A percentile compares a stretch with the other conserved stretches of the same genome.
Conservation (phyloP, 2,329 filamentous ascomycete genomes). For the Furcasterigmium furcatum region DNA sequence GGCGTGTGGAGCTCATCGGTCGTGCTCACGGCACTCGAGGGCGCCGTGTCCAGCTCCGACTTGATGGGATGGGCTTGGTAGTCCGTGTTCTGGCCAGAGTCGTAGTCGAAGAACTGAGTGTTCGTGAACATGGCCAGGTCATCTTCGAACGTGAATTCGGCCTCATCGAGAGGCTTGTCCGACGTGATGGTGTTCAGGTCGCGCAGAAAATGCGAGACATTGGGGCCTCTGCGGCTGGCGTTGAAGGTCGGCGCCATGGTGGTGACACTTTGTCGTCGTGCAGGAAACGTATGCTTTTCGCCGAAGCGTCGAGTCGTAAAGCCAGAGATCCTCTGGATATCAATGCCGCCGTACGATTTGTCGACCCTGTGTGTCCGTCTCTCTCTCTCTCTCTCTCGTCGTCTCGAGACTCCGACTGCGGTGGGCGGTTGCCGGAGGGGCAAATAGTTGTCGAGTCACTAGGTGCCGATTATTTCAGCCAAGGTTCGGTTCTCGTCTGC, state of each 20-base stretch:
- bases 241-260: slow-evolving; percentile 60
- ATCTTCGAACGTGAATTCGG: slow-evolving; percentile 63
- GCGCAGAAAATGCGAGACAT: slow-evolving; percentile 86
- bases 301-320: no score
- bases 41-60: slow-evolving; percentile 29
- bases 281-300: slow-evolving; percentile 5
- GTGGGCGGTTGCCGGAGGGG: no score
- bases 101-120: slow-evolving; percentile 78
- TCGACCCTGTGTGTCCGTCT: no score
- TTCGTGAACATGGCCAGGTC: slow-evolving; percentile 80
- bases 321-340: no score
- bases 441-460: no score
- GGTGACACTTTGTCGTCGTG: background rate
- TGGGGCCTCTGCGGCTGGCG: slow-evolving; percentile 74
- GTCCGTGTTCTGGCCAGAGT: slow-evolving; percentile 59
- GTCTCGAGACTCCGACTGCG: no score
- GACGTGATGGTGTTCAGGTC: slow-evolving; percentile 72
- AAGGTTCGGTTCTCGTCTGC: no score
- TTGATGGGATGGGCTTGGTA: slow-evolving; percentile 49
- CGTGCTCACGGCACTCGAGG: slow-evolving; percentile 16
- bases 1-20: slow-evolving; percentile 20
- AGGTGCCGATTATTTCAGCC: no score
- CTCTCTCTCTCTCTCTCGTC: no score
- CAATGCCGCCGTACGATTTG: no score
- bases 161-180: slow-evolving; percentile 51